Base-by-base conservation (phyloP, 768 basidiomycete genomes). In the Cantharellus anzutake region DNA sequence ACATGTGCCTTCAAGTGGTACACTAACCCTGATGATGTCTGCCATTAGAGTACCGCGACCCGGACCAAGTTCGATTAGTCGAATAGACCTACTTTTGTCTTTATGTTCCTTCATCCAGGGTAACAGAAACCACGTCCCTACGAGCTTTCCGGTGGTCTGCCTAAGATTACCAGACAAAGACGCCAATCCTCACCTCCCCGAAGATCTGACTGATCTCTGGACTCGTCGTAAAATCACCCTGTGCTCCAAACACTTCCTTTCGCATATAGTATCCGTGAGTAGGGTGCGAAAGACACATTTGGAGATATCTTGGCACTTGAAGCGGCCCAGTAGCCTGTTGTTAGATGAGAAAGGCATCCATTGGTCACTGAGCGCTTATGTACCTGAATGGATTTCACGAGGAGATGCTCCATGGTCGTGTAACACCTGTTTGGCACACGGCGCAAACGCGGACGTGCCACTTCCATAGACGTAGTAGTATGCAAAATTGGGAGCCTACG, bases 151-250 rank as follows among this genome's bases (percentile, higher is more conserved):
- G 63, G 71, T 67, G 39, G 40, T 4, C 51, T 20, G 78, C 71
- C 70, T 76, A 71, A 3, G 5, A 11, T 7, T 14, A 40, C 41
- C 20, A 20, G 51, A 37, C 73, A 66, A 60, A 50, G 53, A 62
- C 57, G 63, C 44, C 50, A 62, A 37, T 34, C 35, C 60, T 41
- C 67, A 92, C 94, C 81, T 99, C 94, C 61, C 96, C 96, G 68
- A 98, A 98, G 0, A 88, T 80, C 68, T 97, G 92, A 65, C 81
- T 87, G 58, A 99, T 97, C 70, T 99, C 96, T 2, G 94, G 96
- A 65, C 86, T 91, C 5, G 96, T 99, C 29, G 86, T 84, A 67
- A 98, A 99, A 73, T 99, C 96, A 3, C 96, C 96, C 48, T 76
- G 74, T 0, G 79, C 63, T 7, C 96, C 96, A 66, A 99, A 89